These are phyloP conservation scores for Boletellus sp. DNA, from an alignment of 768 basidiomycete species.

Conservation along the genomic window DNA sequence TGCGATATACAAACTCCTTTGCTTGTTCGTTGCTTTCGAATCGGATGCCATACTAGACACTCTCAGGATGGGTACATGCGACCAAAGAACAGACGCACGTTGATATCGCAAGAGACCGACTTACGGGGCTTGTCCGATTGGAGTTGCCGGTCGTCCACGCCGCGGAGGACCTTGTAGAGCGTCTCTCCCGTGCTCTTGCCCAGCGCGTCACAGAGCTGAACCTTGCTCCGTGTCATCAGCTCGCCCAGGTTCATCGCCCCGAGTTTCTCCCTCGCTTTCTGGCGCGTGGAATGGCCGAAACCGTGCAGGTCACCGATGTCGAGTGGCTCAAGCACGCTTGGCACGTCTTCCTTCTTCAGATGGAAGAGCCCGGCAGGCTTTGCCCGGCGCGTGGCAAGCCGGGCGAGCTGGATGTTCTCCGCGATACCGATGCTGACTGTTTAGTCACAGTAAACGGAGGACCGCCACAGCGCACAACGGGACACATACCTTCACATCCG, in stretches of 20 bases:
- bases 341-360: slow-evolving; percentile 51
- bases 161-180: slow-evolving; percentile 78
- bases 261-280: slow-evolving; percentile 80
- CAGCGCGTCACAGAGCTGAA: slow-evolving; percentile 61
- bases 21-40: slow-evolving; percentile 83
- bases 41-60: slow-evolving; percentile 83
- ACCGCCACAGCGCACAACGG: not conserved
- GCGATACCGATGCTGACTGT: slow-evolving; percentile 90
- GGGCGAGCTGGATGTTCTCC: slow-evolving; percentile 88
- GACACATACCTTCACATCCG: slow-evolving; percentile 70
- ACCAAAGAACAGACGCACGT: slow-evolving; percentile 49
- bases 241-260: slow-evolving; percentile 69
- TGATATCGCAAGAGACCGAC: slow-evolving; percentile 92
- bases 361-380: slow-evolving; percentile 90
- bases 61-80: not conserved
- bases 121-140: slow-evolving; percentile 85
- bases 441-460: not conserved
- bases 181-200: slow-evolving; percentile 83
- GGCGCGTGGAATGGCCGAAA: slow-evolving; percentile 70
- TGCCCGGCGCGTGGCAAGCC: slow-evolving; percentile 84
- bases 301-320: slow-evolving; percentile 83
- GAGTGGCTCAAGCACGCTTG: slow-evolving; percentile 58
- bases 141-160: slow-evolving; percentile 75
- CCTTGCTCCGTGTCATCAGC: slow-evolving; percentile 59
- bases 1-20: slow-evolving; percentile 68